phyloP scores from a whole-genome alignment of 1,284 basidiomycete species.

The Sanghuangporus baumii region DNA sequence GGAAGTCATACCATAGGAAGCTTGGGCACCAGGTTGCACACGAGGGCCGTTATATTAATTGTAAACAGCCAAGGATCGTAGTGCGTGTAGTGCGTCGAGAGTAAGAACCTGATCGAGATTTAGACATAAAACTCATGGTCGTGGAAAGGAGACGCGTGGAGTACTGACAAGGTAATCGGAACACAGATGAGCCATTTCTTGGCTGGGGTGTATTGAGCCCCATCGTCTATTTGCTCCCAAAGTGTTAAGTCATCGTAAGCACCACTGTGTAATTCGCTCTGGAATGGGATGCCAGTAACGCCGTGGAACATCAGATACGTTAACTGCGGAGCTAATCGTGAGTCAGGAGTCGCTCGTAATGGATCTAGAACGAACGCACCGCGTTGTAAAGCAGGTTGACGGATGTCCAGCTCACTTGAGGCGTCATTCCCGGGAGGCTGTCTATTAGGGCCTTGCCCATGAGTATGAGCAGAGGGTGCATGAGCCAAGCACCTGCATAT shows the following conservation, averaged over 20 bases:
- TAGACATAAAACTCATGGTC: slow-evolving; percentile 11
- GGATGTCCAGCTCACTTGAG: slow-evolving; percentile 93
- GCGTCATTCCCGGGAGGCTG: slow-evolving; percentile 90
- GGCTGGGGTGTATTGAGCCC: slow-evolving; percentile 96
- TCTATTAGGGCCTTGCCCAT: slow-evolving; percentile 91
- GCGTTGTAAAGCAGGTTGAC: slow-evolving; percentile 91
- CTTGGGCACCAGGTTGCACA: slow-evolving; percentile 90
- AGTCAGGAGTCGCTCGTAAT: slow-evolving; percentile 3
- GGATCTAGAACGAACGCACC: slow-evolving; percentile 45
- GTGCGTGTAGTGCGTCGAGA: slow-evolving; percentile 97
- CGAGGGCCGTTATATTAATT: slow-evolving; percentile 82
- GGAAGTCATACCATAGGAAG: slow-evolving; percentile 69
- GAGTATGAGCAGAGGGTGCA: slow-evolving; percentile 91
- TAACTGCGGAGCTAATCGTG: slow-evolving; percentile 43
- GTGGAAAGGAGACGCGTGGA: neutral
- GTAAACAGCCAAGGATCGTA: slow-evolving; percentile 92
- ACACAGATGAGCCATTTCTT: slow-evolving; percentile 97
- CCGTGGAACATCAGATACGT: slow-evolving; percentile 99
- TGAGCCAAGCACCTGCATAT: slow-evolving; percentile 87
- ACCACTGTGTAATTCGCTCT: slow-evolving; percentile 80
- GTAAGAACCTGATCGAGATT: slow-evolving; percentile 67
- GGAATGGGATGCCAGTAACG: slow-evolving; percentile 96
- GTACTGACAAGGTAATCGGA: slow-evolving; percentile 85
- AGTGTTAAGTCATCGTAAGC: slow-evolving; percentile 97
- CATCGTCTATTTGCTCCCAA: slow-evolving; percentile 99